phyloP scores from a whole-genome alignment of 2,329 filamentous ascomycete genomes.

The Ceratocystiopsis minuta region DNA sequence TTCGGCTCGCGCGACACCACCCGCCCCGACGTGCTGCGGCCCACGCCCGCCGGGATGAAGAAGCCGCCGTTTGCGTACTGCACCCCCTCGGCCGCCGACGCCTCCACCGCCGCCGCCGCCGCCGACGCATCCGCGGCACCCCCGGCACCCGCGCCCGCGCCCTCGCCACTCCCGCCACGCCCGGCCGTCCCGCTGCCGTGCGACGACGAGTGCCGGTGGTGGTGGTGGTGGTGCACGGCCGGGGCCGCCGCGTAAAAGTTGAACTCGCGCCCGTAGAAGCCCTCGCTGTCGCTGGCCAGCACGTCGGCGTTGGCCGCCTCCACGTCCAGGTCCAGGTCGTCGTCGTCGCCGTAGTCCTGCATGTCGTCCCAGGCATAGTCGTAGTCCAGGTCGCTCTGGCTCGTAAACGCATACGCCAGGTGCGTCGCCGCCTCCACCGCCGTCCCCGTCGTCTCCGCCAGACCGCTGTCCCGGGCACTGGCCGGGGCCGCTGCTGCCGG shows the following conservation, averaged over 20 bases:
- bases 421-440: slow-evolving; percentile 1
- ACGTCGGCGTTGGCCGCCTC: slow-evolving; percentile 90
- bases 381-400: slow-evolving; percentile 13
- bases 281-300: slow-evolving; percentile 78
- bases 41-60: slow-evolving; percentile 55
- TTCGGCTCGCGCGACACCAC: slow-evolving; percentile 70
- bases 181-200: too few relatives aligned
- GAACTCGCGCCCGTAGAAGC: slow-evolving; percentile 92
- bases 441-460: slow-evolving; percentile 18
- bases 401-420: slow-evolving; percentile 4
- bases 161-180: too few relatives aligned
- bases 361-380: slow-evolving; percentile 42
- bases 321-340: slow-evolving; percentile 63
- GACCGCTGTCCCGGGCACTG: too few relatives aligned
- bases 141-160: too few relatives aligned
- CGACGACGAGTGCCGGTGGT: too few relatives aligned
- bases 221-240: slow-evolving; percentile 5
- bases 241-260: slow-evolving; percentile 63
- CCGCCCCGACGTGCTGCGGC: slow-evolving; percentile 55
- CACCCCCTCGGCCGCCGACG: slow-evolving; percentile 18
- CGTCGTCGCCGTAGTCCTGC: slow-evolving; percentile 36
- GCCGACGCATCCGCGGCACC: slow-evolving; percentile 6
- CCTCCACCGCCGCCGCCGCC: slow-evolving; percentile 18
- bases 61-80: slow-evolving; percentile 69
- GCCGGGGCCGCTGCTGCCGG: too few relatives aligned